phyloP scores from a whole-genome alignment of 1,284 basidiomycete species.

The Thecaphora thlaspeos region DNA sequence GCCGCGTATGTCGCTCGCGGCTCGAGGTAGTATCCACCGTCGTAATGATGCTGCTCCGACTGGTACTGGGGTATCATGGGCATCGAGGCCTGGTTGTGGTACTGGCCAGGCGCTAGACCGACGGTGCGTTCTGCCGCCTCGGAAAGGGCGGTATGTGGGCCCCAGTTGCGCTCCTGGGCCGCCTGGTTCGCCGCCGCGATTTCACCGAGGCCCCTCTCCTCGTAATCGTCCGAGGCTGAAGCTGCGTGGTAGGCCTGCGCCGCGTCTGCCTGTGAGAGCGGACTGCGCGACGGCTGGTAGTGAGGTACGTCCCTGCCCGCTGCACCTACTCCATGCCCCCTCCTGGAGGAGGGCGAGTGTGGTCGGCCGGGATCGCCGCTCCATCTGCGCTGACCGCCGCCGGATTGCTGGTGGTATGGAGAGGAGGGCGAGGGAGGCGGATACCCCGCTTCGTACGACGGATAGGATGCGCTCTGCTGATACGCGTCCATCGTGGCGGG shows the following conservation, averaged over 20 bases:
- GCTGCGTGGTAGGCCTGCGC: constrained; percentile 7
- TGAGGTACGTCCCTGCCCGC: not conserved
- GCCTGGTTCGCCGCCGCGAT: constrained; percentile 31
- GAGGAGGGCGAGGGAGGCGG: not conserved
- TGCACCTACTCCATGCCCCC: constrained; percentile 10
- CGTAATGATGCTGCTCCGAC: constrained; percentile 13
- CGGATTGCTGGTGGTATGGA: constrained; percentile 3
- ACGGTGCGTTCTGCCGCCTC: constrained; percentile 21
- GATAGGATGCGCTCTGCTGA: not conserved
- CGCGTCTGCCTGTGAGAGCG: constrained; percentile 1
- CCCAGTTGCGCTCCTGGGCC: constrained; percentile 27
- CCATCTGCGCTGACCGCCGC: constrained; percentile 3
- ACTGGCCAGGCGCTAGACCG: not conserved
- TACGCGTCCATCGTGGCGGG: not conserved
- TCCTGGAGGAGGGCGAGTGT: constrained; percentile 8
- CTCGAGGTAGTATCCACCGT: constrained; percentile 26
- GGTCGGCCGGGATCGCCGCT: constrained; percentile 5
- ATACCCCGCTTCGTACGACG: not conserved
- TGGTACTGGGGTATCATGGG: constrained; percentile 3
- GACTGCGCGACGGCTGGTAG: constrained; percentile 14
- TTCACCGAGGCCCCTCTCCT: constrained; percentile 31
- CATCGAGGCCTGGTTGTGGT: constrained; percentile 15
- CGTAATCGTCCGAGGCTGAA: constrained; percentile 33
- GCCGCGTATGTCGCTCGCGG: constrained; percentile 9
- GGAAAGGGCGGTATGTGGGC: constrained; percentile 21